Conservation (phyloP, 2,329 filamentous ascomycete genomes). For the Camptophora hylomeconis region DNA sequence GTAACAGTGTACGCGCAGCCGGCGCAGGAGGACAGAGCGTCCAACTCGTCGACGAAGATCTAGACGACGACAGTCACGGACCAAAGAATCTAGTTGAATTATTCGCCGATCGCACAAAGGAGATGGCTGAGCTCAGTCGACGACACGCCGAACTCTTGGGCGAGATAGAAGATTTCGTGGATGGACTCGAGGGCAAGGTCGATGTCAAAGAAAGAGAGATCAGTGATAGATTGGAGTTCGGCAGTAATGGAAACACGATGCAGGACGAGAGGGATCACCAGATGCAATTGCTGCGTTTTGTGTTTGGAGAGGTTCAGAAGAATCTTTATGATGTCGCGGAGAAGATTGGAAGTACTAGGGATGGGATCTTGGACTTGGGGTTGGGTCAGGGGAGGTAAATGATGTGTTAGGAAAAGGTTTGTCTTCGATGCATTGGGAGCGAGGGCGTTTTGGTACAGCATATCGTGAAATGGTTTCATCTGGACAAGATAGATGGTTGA, state of each 20-base stretch:
- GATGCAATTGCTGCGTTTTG: constrained; percentile 31
- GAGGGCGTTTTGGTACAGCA: too few relatives aligned
- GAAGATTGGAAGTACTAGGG: constrained; percentile 45
- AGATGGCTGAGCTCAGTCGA: constrained; percentile 45
- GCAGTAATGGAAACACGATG: constrained; percentile 30
- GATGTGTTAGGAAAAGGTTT: too few relatives aligned
- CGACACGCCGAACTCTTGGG: constrained; percentile 46
- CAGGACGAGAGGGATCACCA: constrained; percentile 30
- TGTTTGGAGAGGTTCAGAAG: constrained; percentile 52
- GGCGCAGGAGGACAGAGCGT: constrained; percentile 29
- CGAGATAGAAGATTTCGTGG: constrained; percentile 53
- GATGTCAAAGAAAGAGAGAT: constrained; percentile 24
- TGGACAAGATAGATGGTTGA: too few relatives aligned
- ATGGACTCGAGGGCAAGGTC: constrained; percentile 45
- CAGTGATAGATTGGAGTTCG: constrained; percentile 46
- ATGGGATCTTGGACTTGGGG: constrained; percentile 46
- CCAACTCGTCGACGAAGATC: constrained; percentile 34
- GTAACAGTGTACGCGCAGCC: constrained; percentile 5
- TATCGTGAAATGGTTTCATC: too few relatives aligned
- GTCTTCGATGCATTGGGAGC: too few relatives aligned
- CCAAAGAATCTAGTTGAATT: constrained; percentile 50
- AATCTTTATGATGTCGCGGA: constrained; percentile 51
- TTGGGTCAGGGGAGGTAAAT: constrained; percentile 27
- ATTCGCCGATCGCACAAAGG: constrained; percentile 50
- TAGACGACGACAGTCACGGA: constrained; percentile 29